Evolutionary conservation across 169 alveolate species (phyloP).

Genomic region (Cystoisospora suis): DNA sequence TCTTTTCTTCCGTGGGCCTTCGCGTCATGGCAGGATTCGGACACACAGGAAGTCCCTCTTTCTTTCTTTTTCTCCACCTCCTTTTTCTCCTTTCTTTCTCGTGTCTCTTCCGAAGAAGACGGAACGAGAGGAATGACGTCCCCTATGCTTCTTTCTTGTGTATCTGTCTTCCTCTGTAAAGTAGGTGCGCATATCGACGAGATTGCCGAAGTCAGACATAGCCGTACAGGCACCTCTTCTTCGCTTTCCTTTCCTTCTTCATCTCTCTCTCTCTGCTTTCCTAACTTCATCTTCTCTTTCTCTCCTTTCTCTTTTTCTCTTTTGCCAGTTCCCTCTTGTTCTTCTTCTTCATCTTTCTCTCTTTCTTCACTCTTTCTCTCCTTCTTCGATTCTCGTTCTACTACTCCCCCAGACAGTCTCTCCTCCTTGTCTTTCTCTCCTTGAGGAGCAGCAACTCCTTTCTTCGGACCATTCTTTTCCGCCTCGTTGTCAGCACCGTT

Average conservation of each 20-base stretch:
- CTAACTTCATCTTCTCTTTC: not conserved
- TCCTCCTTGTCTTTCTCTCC: not conserved
- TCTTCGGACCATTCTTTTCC: not conserved
- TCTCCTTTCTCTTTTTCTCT: not conserved
- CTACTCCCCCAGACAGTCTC: not conserved
- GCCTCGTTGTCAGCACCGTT: not conserved
- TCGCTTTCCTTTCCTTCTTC: not conserved
- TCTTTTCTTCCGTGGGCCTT: not conserved
- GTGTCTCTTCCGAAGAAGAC: not conserved
- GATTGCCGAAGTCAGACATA: not conserved
- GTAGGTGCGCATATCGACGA: not conserved
- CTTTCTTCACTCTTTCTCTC: not conserved
- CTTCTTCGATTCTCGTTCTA: not conserved
- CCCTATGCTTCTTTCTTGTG: not conserved
- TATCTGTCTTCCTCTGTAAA: not conserved
- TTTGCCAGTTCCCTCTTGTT: not conserved
- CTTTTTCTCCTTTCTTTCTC: not conserved
- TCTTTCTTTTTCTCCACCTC: not conserved
- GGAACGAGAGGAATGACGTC: not conserved
- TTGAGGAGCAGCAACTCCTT: not conserved
- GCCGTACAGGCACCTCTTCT: not conserved
- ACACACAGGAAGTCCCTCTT: not conserved
- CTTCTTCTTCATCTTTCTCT: not conserved
- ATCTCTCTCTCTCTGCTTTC: not conserved
- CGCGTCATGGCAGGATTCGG: not conserved